Conservation (phyloP, 768 basidiomycete species). For the Rossbeevera mucosa region DNA sequence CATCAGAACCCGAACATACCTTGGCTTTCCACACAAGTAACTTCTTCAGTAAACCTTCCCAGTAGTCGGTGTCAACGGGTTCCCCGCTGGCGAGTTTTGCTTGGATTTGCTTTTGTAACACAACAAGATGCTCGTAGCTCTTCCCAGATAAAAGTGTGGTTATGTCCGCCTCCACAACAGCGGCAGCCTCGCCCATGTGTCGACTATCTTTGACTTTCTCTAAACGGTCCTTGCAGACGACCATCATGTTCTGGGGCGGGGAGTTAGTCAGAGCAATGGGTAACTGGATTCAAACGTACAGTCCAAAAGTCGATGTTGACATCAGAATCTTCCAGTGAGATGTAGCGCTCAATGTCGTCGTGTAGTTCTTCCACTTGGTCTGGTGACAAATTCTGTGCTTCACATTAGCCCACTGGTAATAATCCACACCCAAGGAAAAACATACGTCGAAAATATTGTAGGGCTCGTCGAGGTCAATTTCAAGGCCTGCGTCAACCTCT, state of each 20-base stretch:
- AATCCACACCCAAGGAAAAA: conserved; percentile 3
- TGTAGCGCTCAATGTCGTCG: conserved; percentile 89
- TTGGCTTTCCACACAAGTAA: conserved; percentile 97
- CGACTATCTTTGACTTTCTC: conserved; percentile 65
- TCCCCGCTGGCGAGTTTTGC: conserved; percentile 87
- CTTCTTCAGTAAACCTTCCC: conserved; percentile 90
- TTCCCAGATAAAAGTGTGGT: conserved; percentile 78
- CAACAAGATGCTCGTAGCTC: conserved; percentile 76
- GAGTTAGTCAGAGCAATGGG: conserved; percentile 3
- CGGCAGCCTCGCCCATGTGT: conserved; percentile 63
- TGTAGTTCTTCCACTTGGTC: conserved; percentile 91
- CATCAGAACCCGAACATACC: conserved; percentile 37
- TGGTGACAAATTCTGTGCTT: conserved; percentile 68
- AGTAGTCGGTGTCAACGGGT: conserved; percentile 95
- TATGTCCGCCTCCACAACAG: conserved; percentile 83
- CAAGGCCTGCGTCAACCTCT: conserved; percentile 83
- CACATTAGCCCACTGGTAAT: conserved; percentile 1
- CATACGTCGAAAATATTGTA: conserved; percentile 95
- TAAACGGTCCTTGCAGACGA: conserved; percentile 87
- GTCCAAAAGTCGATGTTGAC: conserved; percentile 97
- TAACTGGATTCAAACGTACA: conserved; percentile 39
- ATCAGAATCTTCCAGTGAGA: conserved; percentile 78
- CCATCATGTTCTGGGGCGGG: conserved; percentile 82
- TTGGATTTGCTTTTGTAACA: conserved; percentile 82
- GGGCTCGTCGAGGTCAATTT: conserved; percentile 97